Percentiles rank a stretch among this genome's conserved stretches.
These are phyloP conservation scores for Trichaptum fuscoviolaceum DNA, from an alignment of 768 basidiomycete species.

Conservation along the genomic window DNA sequence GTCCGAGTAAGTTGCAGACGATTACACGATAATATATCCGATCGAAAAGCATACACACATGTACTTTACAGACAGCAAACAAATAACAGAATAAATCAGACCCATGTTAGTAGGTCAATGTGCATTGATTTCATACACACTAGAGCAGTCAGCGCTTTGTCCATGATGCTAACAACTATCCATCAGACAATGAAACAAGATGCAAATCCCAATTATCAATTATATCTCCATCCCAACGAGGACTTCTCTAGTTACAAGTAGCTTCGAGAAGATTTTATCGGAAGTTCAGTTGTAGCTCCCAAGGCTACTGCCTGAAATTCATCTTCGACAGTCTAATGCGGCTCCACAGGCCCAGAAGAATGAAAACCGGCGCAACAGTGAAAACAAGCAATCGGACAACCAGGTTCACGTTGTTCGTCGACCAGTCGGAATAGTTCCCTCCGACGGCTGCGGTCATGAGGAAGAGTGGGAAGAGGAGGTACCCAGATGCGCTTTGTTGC, in stretches of 20 bases:
- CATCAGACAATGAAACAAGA: not conserved
- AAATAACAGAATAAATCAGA: not conserved
- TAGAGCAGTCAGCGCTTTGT: not conserved
- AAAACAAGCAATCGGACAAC: slow-evolving; percentile 46
- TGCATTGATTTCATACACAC: too few species aligned
- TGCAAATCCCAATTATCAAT: not conserved
- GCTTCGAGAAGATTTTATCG: too few species aligned
- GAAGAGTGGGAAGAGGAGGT: slow-evolving; percentile 58
- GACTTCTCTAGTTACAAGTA: not conserved
- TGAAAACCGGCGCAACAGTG: slow-evolving; percentile 44
- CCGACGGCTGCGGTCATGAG: slow-evolving; percentile 63
- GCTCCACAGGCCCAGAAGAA: slow-evolving; percentile 26
- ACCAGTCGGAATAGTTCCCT: slow-evolving; percentile 67
- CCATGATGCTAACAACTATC: not conserved
- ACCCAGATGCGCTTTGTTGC: slow-evolving; percentile 61
- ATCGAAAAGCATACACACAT: not conserved
- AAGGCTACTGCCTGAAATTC: slow-evolving; percentile 8
- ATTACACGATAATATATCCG: not conserved
- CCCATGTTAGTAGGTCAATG: too few species aligned
- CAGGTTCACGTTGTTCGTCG: slow-evolving; percentile 29
- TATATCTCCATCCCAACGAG: not conserved
- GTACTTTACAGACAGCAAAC: not conserved
- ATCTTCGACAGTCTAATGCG: slow-evolving; percentile 12
- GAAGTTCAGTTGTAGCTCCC: not conserved
- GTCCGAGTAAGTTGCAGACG: not conserved